Evolutionary conservation across 2,329 filamentous ascomycete species (phyloP), one percentile per base, ranked within the genome.

Genomic region (Furcasterigmium furcatum): DNA sequence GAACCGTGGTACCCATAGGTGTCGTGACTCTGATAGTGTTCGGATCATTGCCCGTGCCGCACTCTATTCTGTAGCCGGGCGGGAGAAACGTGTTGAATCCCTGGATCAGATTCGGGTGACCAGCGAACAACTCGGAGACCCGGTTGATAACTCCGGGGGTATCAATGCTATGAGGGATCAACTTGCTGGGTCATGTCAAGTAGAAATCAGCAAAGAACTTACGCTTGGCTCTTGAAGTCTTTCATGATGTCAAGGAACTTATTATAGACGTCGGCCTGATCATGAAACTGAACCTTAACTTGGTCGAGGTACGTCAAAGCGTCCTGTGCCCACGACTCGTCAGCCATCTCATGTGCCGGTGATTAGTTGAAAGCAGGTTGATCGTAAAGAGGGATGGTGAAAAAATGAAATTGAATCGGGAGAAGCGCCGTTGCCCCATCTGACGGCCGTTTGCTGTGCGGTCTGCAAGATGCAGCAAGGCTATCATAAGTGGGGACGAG

Each of bases 201-300:
- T 20, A 9, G 12, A 12, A n/a, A 19, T 14, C 16, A 32, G 48
- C 44, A 22, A 36, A 34, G 36, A 39, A 78, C 87, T 70, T 74
- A 91, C 81, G 91, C 91, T 70, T 96, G 92, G 58, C 91, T 96
- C 70, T 99, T 99, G 66, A 99, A 99, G 58, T 99, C 94, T 62
- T 99, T 99, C 94, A 99, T 99, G 41, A 99, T 99, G 57, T 99
- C 94, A 38, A 99, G 72, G 58, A 99, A 97, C 30, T 88, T 79
- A 60, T 97, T 97, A 60, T 99, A 99, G 1, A 99, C 94, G 65
- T 97, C 92, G 4, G 94, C 91, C 55, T 96, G 91, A 52, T 97
- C 92, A 49, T 91, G 88, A 57, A 99, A 99, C 60, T 96, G 91
- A 22, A 97, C 91, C 68, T 99, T 99, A 52, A 99, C 94, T 66